These are phyloP conservation scores for Hyphodiscus sp. DNA, from an alignment of 2,329 filamentous ascomycete species.

Conservation along the genomic window DNA sequence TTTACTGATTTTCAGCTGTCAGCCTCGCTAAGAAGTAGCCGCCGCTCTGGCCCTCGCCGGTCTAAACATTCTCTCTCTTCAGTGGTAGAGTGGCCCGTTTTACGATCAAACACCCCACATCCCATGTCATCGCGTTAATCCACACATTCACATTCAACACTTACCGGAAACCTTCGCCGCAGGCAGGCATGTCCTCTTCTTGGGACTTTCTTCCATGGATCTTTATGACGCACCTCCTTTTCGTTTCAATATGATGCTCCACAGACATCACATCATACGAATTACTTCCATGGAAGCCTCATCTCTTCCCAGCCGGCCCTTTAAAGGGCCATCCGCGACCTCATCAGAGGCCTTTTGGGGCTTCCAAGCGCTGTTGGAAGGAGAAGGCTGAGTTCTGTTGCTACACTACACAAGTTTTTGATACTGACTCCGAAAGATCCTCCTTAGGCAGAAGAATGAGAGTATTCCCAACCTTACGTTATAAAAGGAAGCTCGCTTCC, in stretches of 20 bases:
- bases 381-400: slow-evolving; percentile 20
- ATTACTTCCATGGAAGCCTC: slow-evolving; percentile 2
- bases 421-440: slow-evolving; percentile 16
- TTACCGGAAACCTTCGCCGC: too few relatives aligned
- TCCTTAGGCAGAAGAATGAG: slow-evolving; percentile 19
- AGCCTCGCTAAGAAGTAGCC: too few relatives aligned
- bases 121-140: not conserved
- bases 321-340: slow-evolving; percentile 15
- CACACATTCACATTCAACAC: not conserved
- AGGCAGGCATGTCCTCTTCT: not conserved
- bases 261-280: not conserved
- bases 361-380: slow-evolving; percentile 14
- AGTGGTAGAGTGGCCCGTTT: not conserved
- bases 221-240: not conserved
- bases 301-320: slow-evolving; percentile 20
- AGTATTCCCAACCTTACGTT: slow-evolving; percentile 6
- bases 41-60: too few relatives aligned
- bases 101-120: not conserved
- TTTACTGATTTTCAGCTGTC: too few relatives aligned
- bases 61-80: too few relatives aligned
- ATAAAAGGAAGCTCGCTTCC: slow-evolving; percentile 21
- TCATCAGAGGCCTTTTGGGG: slow-evolving; percentile 9
- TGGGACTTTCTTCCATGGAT: too few relatives aligned
- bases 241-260: not conserved
- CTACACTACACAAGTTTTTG: slow-evolving; percentile 12